Percentiles rank a stretch among this genome's conserved stretches.
phyloP scores from a whole-genome alignment of 176 grass and related monocot genomes.

The Hordeum marinum region DNA sequence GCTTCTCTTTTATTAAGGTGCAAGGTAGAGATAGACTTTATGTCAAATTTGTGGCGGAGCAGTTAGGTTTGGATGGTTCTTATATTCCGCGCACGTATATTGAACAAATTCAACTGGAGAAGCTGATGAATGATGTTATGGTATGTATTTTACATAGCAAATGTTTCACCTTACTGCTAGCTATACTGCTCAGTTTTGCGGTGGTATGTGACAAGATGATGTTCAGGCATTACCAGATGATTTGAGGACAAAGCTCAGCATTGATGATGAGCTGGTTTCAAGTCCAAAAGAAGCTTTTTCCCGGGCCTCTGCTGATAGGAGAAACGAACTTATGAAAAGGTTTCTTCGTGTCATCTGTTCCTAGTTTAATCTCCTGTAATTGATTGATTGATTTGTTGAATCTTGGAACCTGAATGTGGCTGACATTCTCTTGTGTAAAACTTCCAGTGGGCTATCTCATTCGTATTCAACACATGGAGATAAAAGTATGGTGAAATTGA shows the following conservation, averaged over 20 bases:
- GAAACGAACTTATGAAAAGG: conserved; percentile 82
- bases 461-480: conserved; percentile 87
- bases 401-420: conserved; percentile 19
- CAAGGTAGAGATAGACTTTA: conserved; percentile 86
- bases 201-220: conserved; percentile 24
- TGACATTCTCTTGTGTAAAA: conserved; percentile 18
- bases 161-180: neutral
- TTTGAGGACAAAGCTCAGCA: conserved; percentile 90
- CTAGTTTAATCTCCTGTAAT: neutral
- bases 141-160: conserved; percentile 35
- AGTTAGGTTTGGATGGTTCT: conserved; percentile 78
- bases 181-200: conserved; percentile 9
- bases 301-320: conserved; percentile 72
- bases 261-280: conserved; percentile 83
- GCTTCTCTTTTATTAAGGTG: conserved; percentile 46
- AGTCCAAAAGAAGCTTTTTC: conserved; percentile 95
- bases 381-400: conserved; percentile 5
- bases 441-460: conserved; percentile 79
- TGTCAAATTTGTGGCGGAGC: conserved; percentile 72
- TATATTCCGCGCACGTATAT: conserved; percentile 96
- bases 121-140: conserved; percentile 96
- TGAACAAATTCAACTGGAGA: conserved; percentile 98
- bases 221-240: conserved; percentile 93
- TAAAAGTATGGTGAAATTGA: conserved; percentile 83
- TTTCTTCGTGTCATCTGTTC: conserved; percentile 29